Evolutionary conservation across 2,329 filamentous ascomycete species (phyloP).

Genomic region (Boeremia lycopersici): DNA sequence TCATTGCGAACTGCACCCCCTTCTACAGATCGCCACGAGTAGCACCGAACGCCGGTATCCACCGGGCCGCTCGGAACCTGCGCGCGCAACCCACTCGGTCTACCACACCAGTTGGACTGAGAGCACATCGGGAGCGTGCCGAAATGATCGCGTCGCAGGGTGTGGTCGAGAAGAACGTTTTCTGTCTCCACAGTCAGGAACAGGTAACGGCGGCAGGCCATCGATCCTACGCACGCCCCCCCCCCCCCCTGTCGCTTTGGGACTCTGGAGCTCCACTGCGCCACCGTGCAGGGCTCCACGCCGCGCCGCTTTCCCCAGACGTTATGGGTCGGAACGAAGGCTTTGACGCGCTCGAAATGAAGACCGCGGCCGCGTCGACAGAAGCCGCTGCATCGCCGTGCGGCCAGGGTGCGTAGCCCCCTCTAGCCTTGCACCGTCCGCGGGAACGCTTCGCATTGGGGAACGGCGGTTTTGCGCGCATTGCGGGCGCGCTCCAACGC

Average conservation of each 20-base stretch:
- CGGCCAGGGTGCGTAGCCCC: not conserved
- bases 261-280: not conserved
- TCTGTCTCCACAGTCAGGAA: constrained; percentile 5
- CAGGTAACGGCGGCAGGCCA: constrained; percentile 3
- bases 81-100: not conserved
- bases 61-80: not conserved
- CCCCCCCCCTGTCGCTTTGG: not conserved
- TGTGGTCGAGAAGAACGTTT: constrained; percentile 10
- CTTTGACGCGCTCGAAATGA: constrained; percentile 7
- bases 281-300: constrained; percentile 9
- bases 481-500: constrained; percentile 16
- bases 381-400: constrained; percentile 7
- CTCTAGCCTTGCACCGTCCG: constrained; percentile 6
- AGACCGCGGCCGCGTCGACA: constrained; percentile 2
- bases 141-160: constrained; percentile 3
- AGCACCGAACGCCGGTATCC: not conserved
- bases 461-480: constrained; percentile 14
- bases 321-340: constrained; percentile 9
- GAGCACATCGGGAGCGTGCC: not conserved
- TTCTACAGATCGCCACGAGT: not conserved
- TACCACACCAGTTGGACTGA: not conserved
- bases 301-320: constrained; percentile 13
- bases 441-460: constrained; percentile 22
- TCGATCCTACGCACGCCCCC: not conserved
- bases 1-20: constrained; percentile 3